Base-by-base conservation (phyloP, 805 yeast species). In the Hermanozyma aechmeae region DNA sequence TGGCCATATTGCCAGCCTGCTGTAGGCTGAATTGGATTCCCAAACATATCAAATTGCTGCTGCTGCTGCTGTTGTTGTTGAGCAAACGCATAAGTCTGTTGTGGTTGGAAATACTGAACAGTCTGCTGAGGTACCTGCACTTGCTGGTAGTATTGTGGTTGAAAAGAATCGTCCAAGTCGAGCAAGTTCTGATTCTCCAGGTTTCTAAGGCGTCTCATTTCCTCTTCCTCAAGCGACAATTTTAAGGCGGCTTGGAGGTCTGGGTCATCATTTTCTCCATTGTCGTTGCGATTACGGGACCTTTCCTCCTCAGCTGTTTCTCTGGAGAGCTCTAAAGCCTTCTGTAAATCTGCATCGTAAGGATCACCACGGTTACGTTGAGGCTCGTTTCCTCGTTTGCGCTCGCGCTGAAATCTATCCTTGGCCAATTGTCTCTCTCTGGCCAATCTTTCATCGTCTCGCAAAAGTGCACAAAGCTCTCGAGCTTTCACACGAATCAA, bases 401-500 rank as follows among this genome's bases (percentile, higher is more conserved):
- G n/a, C n/a, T n/a, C n/a, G n/a, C n/a, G n/a, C n/a, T n/a, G n/a
- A n/a, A n/a, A n/a, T n/a, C n/a, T n/a, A n/a, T n/a, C n/a, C n/a
- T n/a, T n/a, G 7, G 62, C 72, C 36, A 59, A 46, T 19, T 62
- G 66, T 35, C 96, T 66, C 50, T 80, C 96, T 33, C 71, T 71
- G 22, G 68, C 58, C 37, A 89, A 68, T 46, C 94, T 68, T 43
- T 84, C 95, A 37, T 81, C 87, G 50, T 89, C 94, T 43, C 70
- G 65, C 45, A 89, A 58, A 33, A 89, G 59, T n/a, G 79, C 56
- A 0, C 93, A 83, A 50, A 89, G 65, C 43, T 84, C 96, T 48
- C 79, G 82, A 2, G 96, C 96, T 57, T 87, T 84, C 24, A 84
- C 85, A 35, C 98, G 71, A 31, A 61, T 79, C 30, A 84, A 73